phyloP scores from a whole-genome alignment of 345 rosid species.

The Corchorus capsularis region DNA sequence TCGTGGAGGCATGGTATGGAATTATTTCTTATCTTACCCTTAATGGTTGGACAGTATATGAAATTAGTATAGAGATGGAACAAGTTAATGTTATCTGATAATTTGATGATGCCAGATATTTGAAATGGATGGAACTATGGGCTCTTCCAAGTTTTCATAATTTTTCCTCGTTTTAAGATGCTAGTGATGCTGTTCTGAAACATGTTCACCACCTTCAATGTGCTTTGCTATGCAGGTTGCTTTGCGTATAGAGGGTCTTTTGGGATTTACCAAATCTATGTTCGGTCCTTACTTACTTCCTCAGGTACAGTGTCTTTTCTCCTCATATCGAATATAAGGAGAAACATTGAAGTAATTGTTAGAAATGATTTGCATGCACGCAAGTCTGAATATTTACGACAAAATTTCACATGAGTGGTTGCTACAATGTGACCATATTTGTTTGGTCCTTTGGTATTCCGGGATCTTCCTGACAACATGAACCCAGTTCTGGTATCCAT shows the following conservation, averaged over 20 bases:
- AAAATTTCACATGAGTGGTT: background rate
- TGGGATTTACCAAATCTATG: constrained; percentile 56
- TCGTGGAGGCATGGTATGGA: constrained; percentile 76
- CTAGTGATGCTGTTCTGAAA: background rate
- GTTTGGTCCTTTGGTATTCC: background rate
- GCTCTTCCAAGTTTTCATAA: constrained; percentile 2
- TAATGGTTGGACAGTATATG: background rate
- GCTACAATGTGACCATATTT: background rate
- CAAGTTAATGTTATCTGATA: background rate
- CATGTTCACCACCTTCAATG: background rate
- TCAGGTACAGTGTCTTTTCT: constrained; percentile 39
- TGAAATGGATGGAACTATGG: background rate
- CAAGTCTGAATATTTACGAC: no score
- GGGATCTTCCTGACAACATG: background rate
- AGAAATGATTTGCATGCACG: background rate
- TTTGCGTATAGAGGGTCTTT: constrained; percentile 58
- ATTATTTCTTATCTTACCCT: constrained; percentile 12
- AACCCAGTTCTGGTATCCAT: background rate
- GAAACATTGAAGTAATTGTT: constrained; percentile 2
- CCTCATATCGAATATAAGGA: constrained; percentile 4
- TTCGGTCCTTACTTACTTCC: constrained; percentile 59
- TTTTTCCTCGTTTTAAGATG: background rate
- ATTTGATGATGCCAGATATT: background rate
- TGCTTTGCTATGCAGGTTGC: constrained; percentile 48
- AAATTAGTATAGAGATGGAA: background rate